Evolutionary conservation across 2,329 filamentous ascomycete genomes (phyloP).

Genomic region (Diaporthe amygdali): DNA sequence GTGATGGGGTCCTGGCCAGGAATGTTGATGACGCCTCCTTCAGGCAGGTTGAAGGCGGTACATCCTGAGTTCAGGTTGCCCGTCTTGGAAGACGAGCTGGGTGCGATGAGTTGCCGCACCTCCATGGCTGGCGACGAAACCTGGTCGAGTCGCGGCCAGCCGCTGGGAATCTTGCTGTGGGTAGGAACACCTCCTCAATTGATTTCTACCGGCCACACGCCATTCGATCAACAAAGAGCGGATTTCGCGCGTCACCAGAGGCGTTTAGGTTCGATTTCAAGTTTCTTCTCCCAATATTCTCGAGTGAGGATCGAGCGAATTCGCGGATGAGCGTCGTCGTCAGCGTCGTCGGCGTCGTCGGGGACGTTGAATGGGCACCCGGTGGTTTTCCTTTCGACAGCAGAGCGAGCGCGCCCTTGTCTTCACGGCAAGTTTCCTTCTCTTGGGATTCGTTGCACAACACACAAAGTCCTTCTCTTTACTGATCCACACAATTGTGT

Average conservation of each 20-base stretch:
- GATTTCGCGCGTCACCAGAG: neutral
- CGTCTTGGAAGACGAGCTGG: slow-evolving; percentile 27
- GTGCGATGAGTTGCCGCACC: slow-evolving; percentile 28
- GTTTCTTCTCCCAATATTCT: neutral
- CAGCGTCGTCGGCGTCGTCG: neutral
- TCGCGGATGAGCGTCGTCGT: neutral
- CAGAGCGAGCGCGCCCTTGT: neutral
- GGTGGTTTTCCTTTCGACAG: neutral
- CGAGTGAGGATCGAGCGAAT: neutral
- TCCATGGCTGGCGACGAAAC: slow-evolving; percentile 31
- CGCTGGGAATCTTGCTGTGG: slow-evolving; percentile 23
- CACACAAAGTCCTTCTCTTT: neutral
- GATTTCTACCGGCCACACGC: slow-evolving; percentile 18
- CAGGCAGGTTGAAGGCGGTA: slow-evolving; percentile 43
- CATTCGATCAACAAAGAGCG: slow-evolving; percentile 16
- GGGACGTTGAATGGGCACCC: neutral
- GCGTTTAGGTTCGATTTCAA: neutral
- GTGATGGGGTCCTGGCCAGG: slow-evolving; percentile 60
- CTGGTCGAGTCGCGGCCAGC: slow-evolving; percentile 32
- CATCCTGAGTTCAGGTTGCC: slow-evolving; percentile 28
- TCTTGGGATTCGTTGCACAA: neutral
- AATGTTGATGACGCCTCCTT: slow-evolving; percentile 54
- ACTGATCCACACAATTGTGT: slow-evolving; percentile 3
- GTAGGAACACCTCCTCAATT: slow-evolving; percentile 17
- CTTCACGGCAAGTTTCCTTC: neutral